These are phyloP conservation scores for Monilinia aucupariae DNA, from an alignment of 2,329 filamentous ascomycete species.

Conservation along the genomic window DNA sequence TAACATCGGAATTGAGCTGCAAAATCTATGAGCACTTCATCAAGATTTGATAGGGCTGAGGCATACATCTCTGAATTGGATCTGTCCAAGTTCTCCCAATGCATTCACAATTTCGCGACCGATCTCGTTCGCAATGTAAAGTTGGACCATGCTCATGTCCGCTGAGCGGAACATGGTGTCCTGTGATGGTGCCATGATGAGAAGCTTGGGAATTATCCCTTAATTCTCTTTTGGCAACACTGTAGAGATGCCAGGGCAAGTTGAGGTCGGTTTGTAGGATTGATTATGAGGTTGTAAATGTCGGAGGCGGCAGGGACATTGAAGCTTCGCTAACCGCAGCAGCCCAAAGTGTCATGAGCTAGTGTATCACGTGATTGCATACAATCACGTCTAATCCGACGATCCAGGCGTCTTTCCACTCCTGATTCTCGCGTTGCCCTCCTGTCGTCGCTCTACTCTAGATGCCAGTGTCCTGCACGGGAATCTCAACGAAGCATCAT, in stretches of 20 bases:
- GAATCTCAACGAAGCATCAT: no score
- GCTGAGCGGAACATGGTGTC: conserved; percentile 99
- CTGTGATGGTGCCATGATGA: conserved; percentile 57
- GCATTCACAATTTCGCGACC: conserved; percentile 96
- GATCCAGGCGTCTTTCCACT: neutral
- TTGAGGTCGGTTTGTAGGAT: conserved; percentile 7
- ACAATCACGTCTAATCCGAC: neutral
- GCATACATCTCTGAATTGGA: conserved; percentile 91
- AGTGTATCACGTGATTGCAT: neutral
- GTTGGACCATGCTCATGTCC: conserved; percentile 99
- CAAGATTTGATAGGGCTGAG: neutral
- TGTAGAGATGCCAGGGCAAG: conserved; percentile 18
- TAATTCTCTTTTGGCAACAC: conserved; percentile 21
- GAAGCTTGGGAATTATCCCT: conserved; percentile 22
- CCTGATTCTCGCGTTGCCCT: neutral
- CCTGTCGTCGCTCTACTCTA: neutral
- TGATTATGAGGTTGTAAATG: conserved; percentile 8
- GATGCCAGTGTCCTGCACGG: no score
- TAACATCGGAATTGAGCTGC: conserved; percentile 87
- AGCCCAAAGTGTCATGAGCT: conserved; percentile 1
- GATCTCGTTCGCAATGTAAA: conserved; percentile 99
- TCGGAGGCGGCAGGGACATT: conserved; percentile 8
- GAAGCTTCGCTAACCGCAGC: conserved; percentile 7
- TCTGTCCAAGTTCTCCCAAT: conserved; percentile 88
- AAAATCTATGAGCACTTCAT: conserved; percentile 24